These are phyloP conservation scores for Apiospora phragmitis DNA, from an alignment of 2,329 filamentous ascomycete species.

Conservation along the genomic window DNA sequence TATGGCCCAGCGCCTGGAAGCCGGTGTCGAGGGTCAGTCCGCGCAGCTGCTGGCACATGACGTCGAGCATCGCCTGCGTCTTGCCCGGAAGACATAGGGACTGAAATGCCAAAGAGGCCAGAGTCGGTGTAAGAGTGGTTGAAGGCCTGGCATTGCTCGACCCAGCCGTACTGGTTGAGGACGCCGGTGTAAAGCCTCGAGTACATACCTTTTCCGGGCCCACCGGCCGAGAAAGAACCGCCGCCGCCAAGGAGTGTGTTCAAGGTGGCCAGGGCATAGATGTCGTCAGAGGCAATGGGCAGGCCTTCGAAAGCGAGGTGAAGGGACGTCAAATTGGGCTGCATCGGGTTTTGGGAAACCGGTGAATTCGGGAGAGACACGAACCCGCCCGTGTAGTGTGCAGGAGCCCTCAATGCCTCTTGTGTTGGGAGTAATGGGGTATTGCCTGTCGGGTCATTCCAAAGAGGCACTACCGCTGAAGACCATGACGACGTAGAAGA, in stretches of 20 bases:
- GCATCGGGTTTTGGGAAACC: slow-evolving; percentile 72
- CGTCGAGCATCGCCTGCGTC: slow-evolving; percentile 83
- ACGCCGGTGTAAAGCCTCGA: slow-evolving; percentile 96
- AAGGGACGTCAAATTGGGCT: slow-evolving; percentile 85
- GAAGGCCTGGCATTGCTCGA: slow-evolving; percentile 93
- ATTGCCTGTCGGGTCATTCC: slow-evolving; percentile 53
- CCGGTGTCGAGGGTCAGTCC: slow-evolving; percentile 75
- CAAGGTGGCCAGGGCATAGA: slow-evolving; percentile 92
- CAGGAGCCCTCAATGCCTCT: slow-evolving; percentile 61
- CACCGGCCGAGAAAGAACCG: slow-evolving; percentile 94
- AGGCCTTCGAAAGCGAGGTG: slow-evolving; percentile 95
- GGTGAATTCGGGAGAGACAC: slow-evolving; percentile 80
- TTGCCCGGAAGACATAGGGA: slow-evolving; percentile 79
- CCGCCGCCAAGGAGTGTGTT: slow-evolving; percentile 95
- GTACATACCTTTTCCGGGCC: slow-evolving; percentile 99
- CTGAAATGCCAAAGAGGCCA: slow-evolving; percentile 91
- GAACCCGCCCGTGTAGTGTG: slow-evolving; percentile 93
- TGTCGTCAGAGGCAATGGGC: slow-evolving; percentile 85
- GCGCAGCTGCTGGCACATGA: slow-evolving; percentile 89
- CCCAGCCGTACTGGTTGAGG: slow-evolving; percentile 95
- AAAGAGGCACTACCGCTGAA: slow-evolving; percentile 30
- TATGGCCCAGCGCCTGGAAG: slow-evolving; percentile 67
- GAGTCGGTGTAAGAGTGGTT: slow-evolving; percentile 98
- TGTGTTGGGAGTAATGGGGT: slow-evolving; percentile 43
- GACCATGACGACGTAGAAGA: slow-evolving; percentile 34